Base-by-base conservation (phyloP, 257 asterid genomes). In the Gynochthodes officinalis region DNA sequence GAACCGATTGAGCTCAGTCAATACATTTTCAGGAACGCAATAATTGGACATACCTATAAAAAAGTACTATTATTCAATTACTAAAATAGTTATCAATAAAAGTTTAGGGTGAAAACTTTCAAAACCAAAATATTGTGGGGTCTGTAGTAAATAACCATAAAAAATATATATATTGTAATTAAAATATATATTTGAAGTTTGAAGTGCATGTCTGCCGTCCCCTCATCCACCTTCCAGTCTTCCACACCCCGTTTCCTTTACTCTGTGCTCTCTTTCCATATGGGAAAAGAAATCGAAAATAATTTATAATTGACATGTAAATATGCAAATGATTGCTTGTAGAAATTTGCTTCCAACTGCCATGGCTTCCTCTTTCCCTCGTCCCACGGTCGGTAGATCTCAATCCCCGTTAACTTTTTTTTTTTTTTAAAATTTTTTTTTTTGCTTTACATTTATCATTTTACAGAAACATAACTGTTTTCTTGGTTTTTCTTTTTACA, bases 331-430 rank as follows among this genome's bases (percentile, higher is more conserved):
- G 73, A 64, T 71, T 25, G 37, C 64, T 52, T 55, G 72, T 19
- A 32, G 70, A 50, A 44, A 66, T 44, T 35, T 42, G 44, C 64
- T 65, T 25, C 58, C 69, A 42, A 54, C 63, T 54, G 73, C 81
- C 42, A 77, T 77, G 81, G 61, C 81, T 70, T 71, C 81, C 77
- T 53, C 77, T 18, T 54, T 77, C 62, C 81, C 77, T 65, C 77
- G 74, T 72, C 28, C 77, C 30, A 39, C 67, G 77, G 81, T 77
- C 35, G 11, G 65, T 70, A 62, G n/a, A 46, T 7, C 77, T 39
- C 33, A 14, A 27, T 19, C 19, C 27, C 4, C 9, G 3, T 11
- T 15, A 23, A 1, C 15, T 48, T 1, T 5, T 48, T 48, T 48
- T 13, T 48, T 48, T 10, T 6, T 42, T 42, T 1, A 0, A 0